Base-by-base conservation (phyloP, 1,284 basidiomycete genomes). In the Cryptococcus maquisensis region DNA sequence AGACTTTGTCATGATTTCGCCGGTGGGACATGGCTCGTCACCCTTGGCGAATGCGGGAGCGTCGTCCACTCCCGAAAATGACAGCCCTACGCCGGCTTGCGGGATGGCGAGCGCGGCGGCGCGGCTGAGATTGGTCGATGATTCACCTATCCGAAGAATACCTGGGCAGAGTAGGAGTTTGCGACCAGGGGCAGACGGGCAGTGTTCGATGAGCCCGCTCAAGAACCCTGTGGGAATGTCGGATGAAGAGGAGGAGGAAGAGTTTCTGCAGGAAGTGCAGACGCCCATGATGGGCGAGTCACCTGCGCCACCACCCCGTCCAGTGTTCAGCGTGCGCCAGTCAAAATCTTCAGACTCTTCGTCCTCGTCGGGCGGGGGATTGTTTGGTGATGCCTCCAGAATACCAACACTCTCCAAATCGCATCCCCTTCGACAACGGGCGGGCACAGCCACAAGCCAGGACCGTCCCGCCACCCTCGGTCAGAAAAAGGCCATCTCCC, bases 1-100 rank as follows among this genome's bases (percentile, higher is more conserved):
- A 38, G 74, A 77, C 51, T 72, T 74, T 54, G 65, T 71, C 42
- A 72, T 75, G 66, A 68, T 73, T 9, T 73, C 74, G 0, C 72
- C 73, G 3, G 52, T 69, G 12, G 56, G 61, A n/a, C 52, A 24
- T 56, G 47, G 28, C 36, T 18, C 46, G 13, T 36, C 35, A 21
- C 35, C 35, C n/a, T 40, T 26, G 45, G 44, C 24, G 6, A 44
- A 38, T 8, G 41, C 44, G 10, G 36, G 21, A 10, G 35, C 51
- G 12, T 69, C 70, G 13, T 64, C 68, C 4, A 65, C 72, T 1
- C 42, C 57, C 8, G 63, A 67, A 20, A 26, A 51, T 46, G 69
- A 72, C 28, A 68, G 65, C 49, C 72, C 72, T 3, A 72, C 68
- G 3, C 68, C 69, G 18, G 68, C 69, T 2, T 73, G 67, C 48